A percentile compares a stretch with the other conserved stretches of the same genome.
These are phyloP conservation scores for Hemisphaericaspora lyxosophila DNA, from an alignment of 1,139 yeast genomes.

Conservation along the genomic window DNA sequence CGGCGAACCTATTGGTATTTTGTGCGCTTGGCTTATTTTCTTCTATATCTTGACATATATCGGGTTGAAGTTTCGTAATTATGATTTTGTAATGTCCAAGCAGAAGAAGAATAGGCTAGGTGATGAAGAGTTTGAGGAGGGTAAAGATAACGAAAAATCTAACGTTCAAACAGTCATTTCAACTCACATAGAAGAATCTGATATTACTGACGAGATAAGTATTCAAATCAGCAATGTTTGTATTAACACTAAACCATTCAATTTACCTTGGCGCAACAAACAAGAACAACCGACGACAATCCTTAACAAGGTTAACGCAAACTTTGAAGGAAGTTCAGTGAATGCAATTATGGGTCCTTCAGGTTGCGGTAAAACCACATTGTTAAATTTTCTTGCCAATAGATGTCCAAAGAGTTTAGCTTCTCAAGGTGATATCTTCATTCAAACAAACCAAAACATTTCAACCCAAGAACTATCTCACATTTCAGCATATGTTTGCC, in stretches of 20 bases:
- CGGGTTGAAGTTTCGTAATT: conserved; percentile 45
- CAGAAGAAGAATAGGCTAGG: conserved; percentile 37
- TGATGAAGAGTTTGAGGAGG: conserved; percentile 25
- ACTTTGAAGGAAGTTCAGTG: conserved; percentile 59
- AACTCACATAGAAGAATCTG: background rate
- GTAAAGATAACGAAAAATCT: conserved; percentile 12
- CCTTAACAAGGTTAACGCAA: conserved; percentile 52
- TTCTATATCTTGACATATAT: conserved; percentile 51
- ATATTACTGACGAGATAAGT: conserved; percentile 8
- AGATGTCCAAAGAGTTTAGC: conserved; percentile 46
- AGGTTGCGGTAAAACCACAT: conserved; percentile 81
- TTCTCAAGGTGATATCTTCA: conserved; percentile 23
- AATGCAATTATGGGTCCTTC: conserved; percentile 90
- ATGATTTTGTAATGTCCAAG: conserved; percentile 55
- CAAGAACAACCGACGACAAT: conserved; percentile 1
- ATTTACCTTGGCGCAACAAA: background rate
- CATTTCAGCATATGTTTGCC: conserved; percentile 71
- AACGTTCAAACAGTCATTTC: conserved; percentile 1
- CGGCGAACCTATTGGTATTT: conserved; percentile 61
- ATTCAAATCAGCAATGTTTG: conserved; percentile 16
- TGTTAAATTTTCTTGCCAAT: conserved; percentile 65
- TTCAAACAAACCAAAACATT: conserved; percentile 31
- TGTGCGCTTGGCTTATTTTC: conserved; percentile 60
- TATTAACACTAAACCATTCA: conserved; percentile 9
- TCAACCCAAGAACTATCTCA: conserved; percentile 45